Base-by-base conservation (phyloP, 208 protist genomes). In the Leishmania martiniquensis region DNA sequence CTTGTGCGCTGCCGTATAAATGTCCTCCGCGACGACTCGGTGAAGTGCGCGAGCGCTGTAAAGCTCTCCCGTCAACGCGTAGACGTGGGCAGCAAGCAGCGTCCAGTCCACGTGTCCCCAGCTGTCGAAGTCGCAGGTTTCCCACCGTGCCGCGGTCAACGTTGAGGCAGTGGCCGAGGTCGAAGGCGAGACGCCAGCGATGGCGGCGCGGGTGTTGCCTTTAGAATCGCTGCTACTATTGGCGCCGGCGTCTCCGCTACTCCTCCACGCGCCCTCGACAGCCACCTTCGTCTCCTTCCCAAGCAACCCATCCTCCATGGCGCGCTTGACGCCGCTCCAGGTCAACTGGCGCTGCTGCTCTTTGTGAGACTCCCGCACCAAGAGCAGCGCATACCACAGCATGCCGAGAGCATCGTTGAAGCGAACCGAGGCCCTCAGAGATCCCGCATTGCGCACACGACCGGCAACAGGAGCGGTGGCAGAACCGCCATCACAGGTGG, bases 1-100 rank as follows among this genome's bases (percentile, higher is more conserved):
- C 2, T 55, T 20, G 37, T 69, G 79, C 10, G 20, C 44, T 9
- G 9, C 13, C 1, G 54, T n/a, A 34, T 67, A 76, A 25, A 83
- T 20, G 9, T 78, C 51, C 32, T 83, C 44, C 1, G 54, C 66
- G n/a, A 83, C 60, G 32, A 83, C 0, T 45, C 74, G 68, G 49
- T 63, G 74, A 42, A 83, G 44, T 15, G 51, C 57, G 22, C 25
- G 17, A 29, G 70, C 73, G 22, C 37, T 83, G 74, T 72, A 68
- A 57, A 83, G 79, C 57, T 57, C 47, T 20, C 74, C 45, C 4
- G 79, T 83, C 25, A 83, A 39, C 5, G 34, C 74, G 74, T 83
- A 83, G 74, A 79, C 73, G 68, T 83, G 73, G 17, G 79, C 79
- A 1, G 79, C 79, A 17, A 83, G 74, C 49, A 83, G 59, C 49